Conservation (phyloP, 495 filamentous ascomycete species). For the Aspergillus sclerotiicarbonarius region DNA sequence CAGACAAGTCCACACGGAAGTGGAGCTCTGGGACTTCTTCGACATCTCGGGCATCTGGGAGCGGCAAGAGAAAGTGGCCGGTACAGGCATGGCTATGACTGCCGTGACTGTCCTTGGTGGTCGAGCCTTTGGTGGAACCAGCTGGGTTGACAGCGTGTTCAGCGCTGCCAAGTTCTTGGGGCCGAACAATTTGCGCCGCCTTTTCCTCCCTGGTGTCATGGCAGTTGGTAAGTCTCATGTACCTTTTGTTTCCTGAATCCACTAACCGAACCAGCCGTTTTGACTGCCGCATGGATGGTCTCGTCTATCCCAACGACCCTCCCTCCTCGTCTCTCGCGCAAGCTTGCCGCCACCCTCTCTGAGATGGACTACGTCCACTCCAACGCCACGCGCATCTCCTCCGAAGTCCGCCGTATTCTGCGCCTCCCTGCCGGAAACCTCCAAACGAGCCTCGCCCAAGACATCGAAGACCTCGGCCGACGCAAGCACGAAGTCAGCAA, state of each 20-base stretch:
- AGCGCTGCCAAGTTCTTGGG: slow-evolving; percentile 78
- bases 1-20: slow-evolving; percentile 78
- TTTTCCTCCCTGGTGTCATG: slow-evolving; percentile 78
- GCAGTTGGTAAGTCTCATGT: slow-evolving; percentile 62
- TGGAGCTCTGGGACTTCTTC: slow-evolving; percentile 91
- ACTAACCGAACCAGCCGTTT: slow-evolving; percentile 57
- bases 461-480: slow-evolving; percentile 73
- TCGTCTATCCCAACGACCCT: slow-evolving; percentile 84
- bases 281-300: slow-evolving; percentile 75
- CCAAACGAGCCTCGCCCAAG: slow-evolving; percentile 72
- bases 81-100: slow-evolving; percentile 90
- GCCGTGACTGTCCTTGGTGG: slow-evolving; percentile 82
- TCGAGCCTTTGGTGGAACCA: slow-evolving; percentile 74
- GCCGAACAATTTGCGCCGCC: slow-evolving; percentile 73
- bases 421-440: slow-evolving; percentile 81
- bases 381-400: slow-evolving; percentile 79
- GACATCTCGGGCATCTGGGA: slow-evolving; percentile 81
- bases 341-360: slow-evolving; percentile 74
- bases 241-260: slow-evolving; percentile 3
- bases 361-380: slow-evolving; percentile 88
- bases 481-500: slow-evolving; percentile 78
- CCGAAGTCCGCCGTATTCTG: slow-evolving; percentile 81
- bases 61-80: slow-evolving; percentile 88
- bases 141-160: slow-evolving; percentile 85
- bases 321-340: slow-evolving; percentile 78